Percentiles rank a stretch among this genome's conserved stretches.
phyloP scores from a whole-genome alignment of 257 asterid species.

The Solanum sitiens region DNA sequence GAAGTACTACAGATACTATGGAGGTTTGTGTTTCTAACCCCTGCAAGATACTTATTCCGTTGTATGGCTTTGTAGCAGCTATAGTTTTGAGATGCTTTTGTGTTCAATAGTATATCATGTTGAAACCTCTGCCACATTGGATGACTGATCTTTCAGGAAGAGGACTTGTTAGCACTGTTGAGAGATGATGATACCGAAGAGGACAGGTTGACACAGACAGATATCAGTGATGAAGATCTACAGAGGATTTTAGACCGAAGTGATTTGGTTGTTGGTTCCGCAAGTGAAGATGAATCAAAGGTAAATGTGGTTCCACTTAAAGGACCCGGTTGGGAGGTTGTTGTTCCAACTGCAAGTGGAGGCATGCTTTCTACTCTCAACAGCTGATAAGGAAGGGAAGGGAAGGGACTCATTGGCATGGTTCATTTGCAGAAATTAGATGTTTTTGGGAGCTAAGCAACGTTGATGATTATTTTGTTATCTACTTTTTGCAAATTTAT shows the following conservation, averaged over 20 bases:
- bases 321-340: slow-evolving; percentile 99
- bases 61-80: not conserved
- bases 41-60: not conserved
- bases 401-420: not conserved
- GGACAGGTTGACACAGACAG: slow-evolving; percentile 74
- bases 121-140: not conserved
- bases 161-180: slow-evolving; percentile 73
- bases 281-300: slow-evolving; percentile 6
- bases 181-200: slow-evolving; percentile 58
- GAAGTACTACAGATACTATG: slow-evolving; percentile 16
- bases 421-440: not conserved
- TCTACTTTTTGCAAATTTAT: not conserved
- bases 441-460: not conserved
- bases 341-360: slow-evolving; percentile 61
- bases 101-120: not conserved
- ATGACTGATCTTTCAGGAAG: slow-evolving; percentile 40
- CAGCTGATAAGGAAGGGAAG: slow-evolving; percentile 21
- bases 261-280: slow-evolving; percentile 35
- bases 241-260: slow-evolving; percentile 76
- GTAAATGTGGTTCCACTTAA: slow-evolving; percentile 35
- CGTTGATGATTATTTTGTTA: not conserved
- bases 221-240: slow-evolving; percentile 67
- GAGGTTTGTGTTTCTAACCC: not conserved
- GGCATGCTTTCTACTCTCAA: slow-evolving; percentile 79
- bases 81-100: not conserved